Base-by-base conservation (phyloP, 2,329 filamentous ascomycete species). In the Diaporthe capsici region DNA sequence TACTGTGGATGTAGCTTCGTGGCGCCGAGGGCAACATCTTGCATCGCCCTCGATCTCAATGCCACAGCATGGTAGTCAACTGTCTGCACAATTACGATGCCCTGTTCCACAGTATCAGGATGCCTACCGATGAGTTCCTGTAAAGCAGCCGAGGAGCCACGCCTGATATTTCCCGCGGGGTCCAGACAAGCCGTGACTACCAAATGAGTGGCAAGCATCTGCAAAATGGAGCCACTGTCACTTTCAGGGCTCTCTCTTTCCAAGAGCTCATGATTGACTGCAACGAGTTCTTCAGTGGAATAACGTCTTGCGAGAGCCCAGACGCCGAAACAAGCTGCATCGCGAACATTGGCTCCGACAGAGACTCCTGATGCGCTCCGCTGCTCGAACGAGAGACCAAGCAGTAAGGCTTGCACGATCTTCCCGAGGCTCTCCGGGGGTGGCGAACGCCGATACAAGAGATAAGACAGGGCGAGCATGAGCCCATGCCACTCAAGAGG, bases 21-120 rank as follows among this genome's bases (percentile, higher is more conserved):
- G 0, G 94, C 93, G 51, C 89, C 89, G 17, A 91, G 85, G 0
- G 94, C 92, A 15, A 98, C 95, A 63, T 96, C 91, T 55, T 92
- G 89, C 80, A 98, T 93, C 4, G 96, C 96, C 78, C 94, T 90
- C 22, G 94, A 93, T 34, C 96, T 90, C n/a, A 97, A 89, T 3
- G 97, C 96, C 28, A 99, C 95, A 51, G 95, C 91, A 82, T 98
- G 95, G 81, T 98, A 99, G 81, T 99, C 97, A 1, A 98, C 94
- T 2, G 91, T 90, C 81, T 98, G 97, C 0, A 98, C 95, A 2
- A 98, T 88, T 57, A 91, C 85, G 74, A 99, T 98, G 0, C 96
- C 97, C 80, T 95, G 88, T 22, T 90, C 87, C 47, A 98, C 91
- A 0, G 91, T 95, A 80, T 98, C 93, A 0, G 97, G 96, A 84